Evolutionary conservation across 345 rosid genomes (phyloP).

Genomic region (Salix arbutifolia): DNA sequence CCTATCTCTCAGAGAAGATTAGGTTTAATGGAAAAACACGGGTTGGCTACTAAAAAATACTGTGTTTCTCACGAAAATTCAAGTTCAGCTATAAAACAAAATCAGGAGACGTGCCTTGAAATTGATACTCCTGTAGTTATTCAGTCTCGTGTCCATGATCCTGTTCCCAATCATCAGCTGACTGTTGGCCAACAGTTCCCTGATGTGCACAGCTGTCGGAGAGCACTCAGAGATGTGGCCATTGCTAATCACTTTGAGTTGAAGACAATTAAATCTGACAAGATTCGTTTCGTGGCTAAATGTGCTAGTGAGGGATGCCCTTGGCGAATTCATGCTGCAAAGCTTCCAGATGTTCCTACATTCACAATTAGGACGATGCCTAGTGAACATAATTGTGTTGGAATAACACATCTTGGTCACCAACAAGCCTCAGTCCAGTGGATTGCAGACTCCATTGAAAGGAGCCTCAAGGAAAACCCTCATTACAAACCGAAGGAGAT

Average conservation of each 20-base stretch:
- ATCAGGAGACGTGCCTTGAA: slow-evolving; percentile 24
- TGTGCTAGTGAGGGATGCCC: slow-evolving; percentile 94
- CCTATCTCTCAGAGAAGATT: slow-evolving; percentile 8
- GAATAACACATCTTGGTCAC: slow-evolving; percentile 87
- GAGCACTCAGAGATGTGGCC: slow-evolving; percentile 87
- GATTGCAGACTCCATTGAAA: slow-evolving; percentile 86
- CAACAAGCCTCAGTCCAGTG: slow-evolving; percentile 98
- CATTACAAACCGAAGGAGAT: slow-evolving; percentile 93
- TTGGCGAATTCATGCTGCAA: slow-evolving; percentile 95
- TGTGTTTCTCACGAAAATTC: slow-evolving; percentile 12
- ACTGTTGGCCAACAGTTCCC: slow-evolving; percentile 88
- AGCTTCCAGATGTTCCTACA: slow-evolving; percentile 95
- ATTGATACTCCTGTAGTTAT: slow-evolving; percentile 39
- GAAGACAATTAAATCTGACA: slow-evolving; percentile 93
- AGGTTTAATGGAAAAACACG: slow-evolving; percentile 9
- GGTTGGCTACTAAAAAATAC: slow-evolving; percentile 8
- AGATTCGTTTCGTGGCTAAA: slow-evolving; percentile 90
- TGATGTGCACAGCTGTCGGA: slow-evolving; percentile 86
- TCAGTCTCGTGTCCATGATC: slow-evolving; percentile 54
- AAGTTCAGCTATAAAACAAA: background rate
- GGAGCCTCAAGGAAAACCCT: slow-evolving; percentile 77
- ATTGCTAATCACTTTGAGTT: slow-evolving; percentile 93
- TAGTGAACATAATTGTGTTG: slow-evolving; percentile 74
- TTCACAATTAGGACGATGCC: slow-evolving; percentile 85
- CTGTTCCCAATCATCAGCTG: slow-evolving; percentile 43